Evolutionary conservation across 768 basidiomycete genomes (phyloP).

Genomic region (Amanita fuliginea): DNA sequence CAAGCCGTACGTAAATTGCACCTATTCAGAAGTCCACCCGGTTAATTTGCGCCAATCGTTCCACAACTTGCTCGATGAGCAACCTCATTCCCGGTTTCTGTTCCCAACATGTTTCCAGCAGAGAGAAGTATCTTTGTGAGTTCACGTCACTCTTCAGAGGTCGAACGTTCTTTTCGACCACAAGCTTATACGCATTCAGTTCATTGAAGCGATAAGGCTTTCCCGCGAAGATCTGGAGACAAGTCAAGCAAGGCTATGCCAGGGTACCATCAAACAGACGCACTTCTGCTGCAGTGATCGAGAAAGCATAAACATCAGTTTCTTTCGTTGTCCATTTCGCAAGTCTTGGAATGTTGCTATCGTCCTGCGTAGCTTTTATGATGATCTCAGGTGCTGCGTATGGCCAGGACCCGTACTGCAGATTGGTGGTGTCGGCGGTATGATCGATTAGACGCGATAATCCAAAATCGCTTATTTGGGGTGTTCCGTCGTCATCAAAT

Average conservation of each 20-base stretch:
- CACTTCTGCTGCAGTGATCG: background rate
- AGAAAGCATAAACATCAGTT: background rate
- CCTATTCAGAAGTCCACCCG: too few relatives aligned
- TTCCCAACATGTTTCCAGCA: background rate
- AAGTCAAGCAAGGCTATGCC: background rate
- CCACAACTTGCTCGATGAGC: too few relatives aligned
- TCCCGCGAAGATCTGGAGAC: background rate
- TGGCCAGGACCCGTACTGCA: conserved; percentile 33
- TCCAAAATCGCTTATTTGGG: conserved; percentile 53
- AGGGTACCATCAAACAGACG: background rate
- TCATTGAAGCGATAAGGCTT: background rate
- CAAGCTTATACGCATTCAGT: background rate
- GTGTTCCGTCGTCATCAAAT: conserved; percentile 36
- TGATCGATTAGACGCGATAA: conserved; percentile 43
- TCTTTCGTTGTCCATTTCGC: background rate
- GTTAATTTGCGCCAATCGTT: too few relatives aligned
- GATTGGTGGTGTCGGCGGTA: conserved; percentile 22
- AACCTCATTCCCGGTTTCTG: background rate
- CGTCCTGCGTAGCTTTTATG: background rate
- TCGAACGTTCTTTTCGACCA: background rate
- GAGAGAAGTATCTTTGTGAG: background rate
- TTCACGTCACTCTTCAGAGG: background rate
- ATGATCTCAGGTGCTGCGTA: conserved; percentile 46
- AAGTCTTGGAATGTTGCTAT: background rate
- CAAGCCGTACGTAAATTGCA: too few relatives aligned